Evolutionary conservation across 2,329 filamentous ascomycete species (phyloP).

Genomic region (Clonostachys rhizophaga): DNA sequence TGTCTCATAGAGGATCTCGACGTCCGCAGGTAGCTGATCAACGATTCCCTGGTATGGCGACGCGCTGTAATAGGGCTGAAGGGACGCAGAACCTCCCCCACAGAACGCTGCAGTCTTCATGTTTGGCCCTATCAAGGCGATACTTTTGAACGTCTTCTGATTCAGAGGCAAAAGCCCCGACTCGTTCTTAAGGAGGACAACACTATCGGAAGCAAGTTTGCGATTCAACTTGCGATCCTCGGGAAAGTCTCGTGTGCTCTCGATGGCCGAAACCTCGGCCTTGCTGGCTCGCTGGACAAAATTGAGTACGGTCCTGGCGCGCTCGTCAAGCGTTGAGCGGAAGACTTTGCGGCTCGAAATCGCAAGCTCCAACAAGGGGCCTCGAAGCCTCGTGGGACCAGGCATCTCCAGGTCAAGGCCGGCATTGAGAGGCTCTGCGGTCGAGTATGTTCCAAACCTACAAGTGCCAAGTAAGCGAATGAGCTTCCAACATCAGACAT

Average conservation of each 20-base stretch:
- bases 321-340: constrained; percentile 13
- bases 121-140: constrained; percentile 52
- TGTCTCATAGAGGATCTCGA: constrained; percentile 8
- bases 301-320: constrained; percentile 20
- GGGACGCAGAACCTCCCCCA: constrained; percentile 23
- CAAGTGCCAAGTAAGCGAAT: constrained; percentile 5
- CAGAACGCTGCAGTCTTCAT: constrained; percentile 28
- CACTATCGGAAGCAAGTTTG: constrained; percentile 35
- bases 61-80: constrained; percentile 21
- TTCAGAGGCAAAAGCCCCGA: constrained; percentile 47
- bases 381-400: constrained; percentile 16
- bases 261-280: constrained; percentile 3
- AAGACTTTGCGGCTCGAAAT: constrained; percentile 11
- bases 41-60: constrained; percentile 40
- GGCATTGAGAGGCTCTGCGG: constrained; percentile 20
- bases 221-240: constrained; percentile 16
- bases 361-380: constrained; percentile 10
- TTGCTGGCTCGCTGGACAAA: constrained; percentile 10
- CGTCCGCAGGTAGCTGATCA: constrained; percentile 24
- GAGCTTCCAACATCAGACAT: neutral
- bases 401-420: constrained; percentile 28
- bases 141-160: constrained; percentile 26
- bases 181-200: constrained; percentile 26
- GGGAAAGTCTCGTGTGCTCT: constrained; percentile 8
- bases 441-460: constrained; percentile 23